A percentile compares a stretch with the other conserved stretches of the same genome.
phyloP scores from a whole-genome alignment of 1,284 basidiomycete genomes.

The Gymnopus androsaceus region DNA sequence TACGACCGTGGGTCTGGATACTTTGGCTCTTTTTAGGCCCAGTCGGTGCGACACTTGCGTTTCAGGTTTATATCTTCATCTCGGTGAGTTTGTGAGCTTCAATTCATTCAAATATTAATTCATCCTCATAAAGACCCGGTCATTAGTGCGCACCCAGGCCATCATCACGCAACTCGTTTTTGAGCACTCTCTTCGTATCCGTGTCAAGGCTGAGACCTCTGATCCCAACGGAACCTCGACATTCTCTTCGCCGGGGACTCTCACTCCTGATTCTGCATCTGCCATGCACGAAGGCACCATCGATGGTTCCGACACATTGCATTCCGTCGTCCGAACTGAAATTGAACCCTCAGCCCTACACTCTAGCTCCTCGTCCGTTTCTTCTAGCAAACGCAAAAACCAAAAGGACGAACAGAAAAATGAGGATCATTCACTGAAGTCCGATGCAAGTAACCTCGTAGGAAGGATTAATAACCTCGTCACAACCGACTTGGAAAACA shows the following conservation, averaged over 20 bases:
- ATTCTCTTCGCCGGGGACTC: constrained; percentile 18
- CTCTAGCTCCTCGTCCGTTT: constrained; percentile 15
- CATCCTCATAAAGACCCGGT: constrained; percentile 22
- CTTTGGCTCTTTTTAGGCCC: constrained; percentile 61
- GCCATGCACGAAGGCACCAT: constrained; percentile 1
- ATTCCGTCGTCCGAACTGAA: constrained; percentile 1
- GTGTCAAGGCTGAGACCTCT: constrained; percentile 46
- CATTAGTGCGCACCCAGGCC: constrained; percentile 33
- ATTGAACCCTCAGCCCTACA: neutral
- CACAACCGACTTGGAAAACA: constrained; percentile 38
- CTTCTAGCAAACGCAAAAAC: constrained; percentile 2
- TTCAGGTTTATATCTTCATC: constrained; percentile 41
- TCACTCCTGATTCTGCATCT: constrained; percentile 13
- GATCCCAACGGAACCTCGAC: constrained; percentile 10
- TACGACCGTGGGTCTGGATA: constrained; percentile 68
- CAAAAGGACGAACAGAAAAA: constrained; percentile 2
- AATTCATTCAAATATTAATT: neutral
- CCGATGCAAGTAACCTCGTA: constrained; percentile 18
- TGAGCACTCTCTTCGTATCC: constrained; percentile 57
- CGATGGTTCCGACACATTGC: constrained; percentile 7
- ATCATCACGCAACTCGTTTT: constrained; percentile 61
- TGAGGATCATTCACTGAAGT: neutral
- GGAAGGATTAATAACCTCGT: constrained; percentile 27
- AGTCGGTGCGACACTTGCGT: constrained; percentile 37
- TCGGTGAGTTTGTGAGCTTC: constrained; percentile 25